Evolutionary conservation across 805 yeast genomes (phyloP), one percentile per base, ranked within the genome.

Genomic region (Starmerella etchellsii): DNA sequence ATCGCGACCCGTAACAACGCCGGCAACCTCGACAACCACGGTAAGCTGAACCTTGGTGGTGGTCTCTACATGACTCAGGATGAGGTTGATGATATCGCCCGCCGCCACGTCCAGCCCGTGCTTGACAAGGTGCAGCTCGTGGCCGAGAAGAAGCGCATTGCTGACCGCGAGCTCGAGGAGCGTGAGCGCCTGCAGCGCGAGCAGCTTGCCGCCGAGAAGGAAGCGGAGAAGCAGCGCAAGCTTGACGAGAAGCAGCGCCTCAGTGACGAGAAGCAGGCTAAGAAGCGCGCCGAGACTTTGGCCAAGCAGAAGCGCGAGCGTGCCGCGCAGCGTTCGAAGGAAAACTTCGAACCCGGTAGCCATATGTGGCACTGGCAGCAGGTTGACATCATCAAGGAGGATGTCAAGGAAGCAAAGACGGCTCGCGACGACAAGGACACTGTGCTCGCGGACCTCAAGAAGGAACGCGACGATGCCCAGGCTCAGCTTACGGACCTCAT

Each of bases 61-160:
- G 97, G 96, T 2, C 68, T 82, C 43, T 73, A 70, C 54, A 74
- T 88, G 70, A 67, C 81, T 30, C 79, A 71, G 44, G 70, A 67
- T 18, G 95, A 87, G 54, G 73, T 91, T 46, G 79, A 82, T 48
- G 70, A 70, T 38, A 72, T 88, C 65, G 97, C 98, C 18, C 64
- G 74, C 45, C 70, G 76, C 35, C 68, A 81, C 54, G 94, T 91
- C 43, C 69, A 72, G 50, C 98, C 98, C 8, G 85, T 88, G 4
- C 65, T 88, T 54, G 69, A 67, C 30, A 87, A 83, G 59, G 74
- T 88, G 54, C 67, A 72, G 51, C 61, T 67, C 34, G 78, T 81
- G 55, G 94, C 93, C 18, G 67, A 61, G 19, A 70, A 72, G 36
- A 88, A 83, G 62, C 73, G 94, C 42, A 62, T 64, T 31, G 59